Evolutionary conservation across 176 grass and related monocot species (phyloP), one percentile per base, ranked within the genome.

Genomic region (Alopecurus myosuroides): DNA sequence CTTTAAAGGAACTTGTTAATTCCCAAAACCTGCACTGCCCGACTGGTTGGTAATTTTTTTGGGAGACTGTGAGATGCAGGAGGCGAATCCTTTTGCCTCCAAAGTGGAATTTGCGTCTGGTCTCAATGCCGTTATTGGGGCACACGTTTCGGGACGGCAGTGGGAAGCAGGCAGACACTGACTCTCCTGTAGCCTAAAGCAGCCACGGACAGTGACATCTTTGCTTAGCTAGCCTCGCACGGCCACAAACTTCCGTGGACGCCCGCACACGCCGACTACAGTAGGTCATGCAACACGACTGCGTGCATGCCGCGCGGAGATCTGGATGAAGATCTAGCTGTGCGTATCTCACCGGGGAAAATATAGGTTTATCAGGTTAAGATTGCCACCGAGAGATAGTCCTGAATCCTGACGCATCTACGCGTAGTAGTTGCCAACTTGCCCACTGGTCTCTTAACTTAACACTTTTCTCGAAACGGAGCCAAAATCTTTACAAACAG

Each of bases 81-180:
- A 9, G 44, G 68, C 66, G 46, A 49, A 85, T 33, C 70, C 39
- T 85, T 56, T 85, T 39, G 68, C 6, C 58, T 68, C 81, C 76
- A 67, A 76, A 90, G 85, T 76, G 89, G 76, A 90, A 90, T 84
- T 84, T 87, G 56, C 68, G 49, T 68, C 58, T 87, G 69, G 60
- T 70, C 76, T 76, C 81, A 79, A 76, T 80, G 89, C 89, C 89
- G 89, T 91, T 91, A 91, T 81, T 81, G 85, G 81, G 75, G 89
- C 89, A 84, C 85, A 87, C 81, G 89, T 91, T 84, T 91, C 85
- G 76, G 85, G 81, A 84, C 78, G 85, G 76, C 85, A 87, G 81
- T 87, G 67, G 66, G 85, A 84, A 87, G 69, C 85, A 66, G 89
- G 76, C 85, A 74, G 85, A 77, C 76, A 77, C 81, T 87, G 89